Base-by-base conservation (phyloP, 2,329 filamentous ascomycete species). In the Purpureocillium lavendulum region DNA sequence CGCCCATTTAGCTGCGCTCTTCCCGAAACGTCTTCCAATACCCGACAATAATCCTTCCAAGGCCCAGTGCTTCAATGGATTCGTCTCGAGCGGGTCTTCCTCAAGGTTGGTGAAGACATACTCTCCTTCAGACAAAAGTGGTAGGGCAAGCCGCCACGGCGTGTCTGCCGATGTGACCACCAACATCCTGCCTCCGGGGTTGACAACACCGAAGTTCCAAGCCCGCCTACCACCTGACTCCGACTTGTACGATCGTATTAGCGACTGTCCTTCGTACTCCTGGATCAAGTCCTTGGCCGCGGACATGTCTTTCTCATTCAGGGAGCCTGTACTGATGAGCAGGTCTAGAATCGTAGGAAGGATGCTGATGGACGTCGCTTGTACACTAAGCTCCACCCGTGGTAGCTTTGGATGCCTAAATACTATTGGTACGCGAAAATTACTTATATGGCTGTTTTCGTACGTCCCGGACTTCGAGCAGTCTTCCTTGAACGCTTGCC, bases 271-370 rank as follows among this genome's bases (percentile, higher is more conserved):
- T 29, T 62, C 58, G 26, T 59, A 62, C 35, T 62, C 55, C 10
- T 52, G 47, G 3, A 58, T 40, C 7, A 62, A 48, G 21, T 61
- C 55, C 4, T 44, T 45, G 1, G 55, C 56, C 12, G 52, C 53
- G 3, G 38, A 28, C 10, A 45, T 43, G 18, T 57, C 51, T 29
- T 49, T 47, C 7, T 46, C 30, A 39, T 50, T 54, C 15, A 61
- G 53, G 11, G 59, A 62, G 18, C 47, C 51, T 6, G 51, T 59
- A 34, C 53, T 51, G 38, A 60, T 43, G 24, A 62, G 57, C 0
- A 62, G 51, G 30, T 62, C 59, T 15, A 62, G 51, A 16, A 62
- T 54, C 3, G 56, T 59, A 4, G 58, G 59, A 2, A 61, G 46
- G 21, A 62, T 56, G n/a, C 55, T 56, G 24, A 57, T 45, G 12